Percentiles rank a stretch among this genome's conserved stretches.
Conservation (phyloP, 2,329 filamentous ascomycete species). For the Domatiomyces catenatus region DNA sequence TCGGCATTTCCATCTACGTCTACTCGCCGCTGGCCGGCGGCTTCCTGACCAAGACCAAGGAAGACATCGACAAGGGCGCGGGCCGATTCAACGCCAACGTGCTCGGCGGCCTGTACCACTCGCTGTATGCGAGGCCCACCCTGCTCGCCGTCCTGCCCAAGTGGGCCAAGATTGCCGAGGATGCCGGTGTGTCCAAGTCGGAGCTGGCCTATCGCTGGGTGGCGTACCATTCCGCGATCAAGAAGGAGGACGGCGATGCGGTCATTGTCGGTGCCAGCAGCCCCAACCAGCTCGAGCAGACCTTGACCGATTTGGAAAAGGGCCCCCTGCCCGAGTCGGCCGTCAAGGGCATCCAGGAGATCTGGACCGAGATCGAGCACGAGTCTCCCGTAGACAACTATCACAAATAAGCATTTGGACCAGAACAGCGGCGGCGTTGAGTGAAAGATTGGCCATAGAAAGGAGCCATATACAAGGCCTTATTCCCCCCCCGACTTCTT, state of each 20-base stretch:
- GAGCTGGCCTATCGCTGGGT: slow-evolving; percentile 26
- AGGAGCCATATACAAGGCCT: no score
- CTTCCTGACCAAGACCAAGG: slow-evolving; percentile 24
- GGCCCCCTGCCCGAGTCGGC: slow-evolving; percentile 21
- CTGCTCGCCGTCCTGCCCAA: slow-evolving; percentile 20
- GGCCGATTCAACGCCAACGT: slow-evolving; percentile 20
- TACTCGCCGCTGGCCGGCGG: slow-evolving; percentile 22
- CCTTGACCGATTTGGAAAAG: slow-evolving; percentile 16
- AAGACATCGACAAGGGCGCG: slow-evolving; percentile 18
- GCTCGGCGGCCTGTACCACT: slow-evolving; percentile 12
- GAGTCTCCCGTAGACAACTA: slow-evolving; percentile 18
- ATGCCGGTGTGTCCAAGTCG: slow-evolving; percentile 17
- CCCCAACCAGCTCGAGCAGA: slow-evolving; percentile 21
- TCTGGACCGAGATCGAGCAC: slow-evolving; percentile 20
- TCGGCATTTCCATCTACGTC: slow-evolving; percentile 20
- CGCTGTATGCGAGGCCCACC: slow-evolving; percentile 19
- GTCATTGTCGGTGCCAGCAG: slow-evolving; percentile 25
- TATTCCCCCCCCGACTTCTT: background rate
- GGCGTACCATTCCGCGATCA: slow-evolving; percentile 20
- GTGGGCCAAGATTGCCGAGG: slow-evolving; percentile 19
- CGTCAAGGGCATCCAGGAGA: slow-evolving; percentile 14
- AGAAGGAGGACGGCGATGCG: slow-evolving; percentile 18
- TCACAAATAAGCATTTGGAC: background rate
- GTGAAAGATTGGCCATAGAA: no score
- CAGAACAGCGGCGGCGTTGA: no score